Conservation (phyloP, 306 rosid species). For the Crotalaria pallida region DNA sequence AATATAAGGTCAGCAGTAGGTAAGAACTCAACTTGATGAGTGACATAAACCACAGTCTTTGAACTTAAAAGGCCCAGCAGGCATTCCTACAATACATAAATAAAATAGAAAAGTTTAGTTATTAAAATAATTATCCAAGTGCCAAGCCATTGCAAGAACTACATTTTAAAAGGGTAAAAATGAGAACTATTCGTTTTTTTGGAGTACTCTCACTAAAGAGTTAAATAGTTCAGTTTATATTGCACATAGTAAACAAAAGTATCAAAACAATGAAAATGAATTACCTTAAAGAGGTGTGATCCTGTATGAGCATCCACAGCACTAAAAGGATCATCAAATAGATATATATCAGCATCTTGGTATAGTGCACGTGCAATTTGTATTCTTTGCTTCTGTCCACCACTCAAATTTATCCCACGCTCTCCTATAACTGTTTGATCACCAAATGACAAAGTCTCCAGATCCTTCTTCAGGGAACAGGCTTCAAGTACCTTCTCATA, state of each 20-base stretch:
- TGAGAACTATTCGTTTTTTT: background rate
- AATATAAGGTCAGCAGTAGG: conserved; percentile 71
- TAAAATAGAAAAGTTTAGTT: background rate
- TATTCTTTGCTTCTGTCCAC: conserved; percentile 90
- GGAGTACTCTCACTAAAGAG: background rate
- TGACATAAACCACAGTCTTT: conserved; percentile 70
- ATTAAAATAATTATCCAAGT: background rate
- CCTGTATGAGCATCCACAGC: conserved; percentile 97
- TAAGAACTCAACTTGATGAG: conserved; percentile 90
- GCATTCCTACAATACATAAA: conserved; percentile 52
- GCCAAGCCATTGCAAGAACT: background rate
- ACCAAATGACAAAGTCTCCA: conserved; percentile 67
- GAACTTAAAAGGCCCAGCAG: conserved; percentile 55
- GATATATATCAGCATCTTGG: conserved; percentile 83
- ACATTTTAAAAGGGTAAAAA: background rate
- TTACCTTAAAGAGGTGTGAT: conserved; percentile 81
- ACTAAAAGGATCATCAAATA: conserved; percentile 92
- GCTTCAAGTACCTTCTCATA: conserved; percentile 80
- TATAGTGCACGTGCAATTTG: conserved; percentile 85
- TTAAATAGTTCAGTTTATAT: background rate
- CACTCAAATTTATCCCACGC: conserved; percentile 93
- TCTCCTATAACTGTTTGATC: conserved; percentile 91
- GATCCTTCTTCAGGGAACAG: conserved; percentile 74
- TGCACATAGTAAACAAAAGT: background rate
- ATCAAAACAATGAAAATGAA: background rate